These are phyloP conservation scores for Ichthyophthirius multifiliis DNA, from an alignment of 169 alveolate species.

Conservation along the genomic window DNA sequence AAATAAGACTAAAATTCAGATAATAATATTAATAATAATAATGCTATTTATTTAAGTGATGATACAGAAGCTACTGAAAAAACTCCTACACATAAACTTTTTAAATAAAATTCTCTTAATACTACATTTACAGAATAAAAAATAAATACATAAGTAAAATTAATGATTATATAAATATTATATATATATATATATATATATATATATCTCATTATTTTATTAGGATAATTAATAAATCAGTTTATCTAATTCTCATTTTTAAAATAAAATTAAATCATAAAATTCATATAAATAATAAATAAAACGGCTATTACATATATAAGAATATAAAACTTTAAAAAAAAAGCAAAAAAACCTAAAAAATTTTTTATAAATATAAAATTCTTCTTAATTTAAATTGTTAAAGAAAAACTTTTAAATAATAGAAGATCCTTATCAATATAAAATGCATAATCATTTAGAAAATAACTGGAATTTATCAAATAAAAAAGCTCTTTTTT, in stretches of 20 bases:
- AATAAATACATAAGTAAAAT: background rate
- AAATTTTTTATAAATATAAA: background rate
- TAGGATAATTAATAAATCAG: background rate
- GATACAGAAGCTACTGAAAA: too few species aligned
- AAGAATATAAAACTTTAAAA: background rate
- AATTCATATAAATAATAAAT: background rate
- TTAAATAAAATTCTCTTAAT: background rate
- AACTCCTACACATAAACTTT: too few species aligned
- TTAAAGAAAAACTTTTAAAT: background rate
- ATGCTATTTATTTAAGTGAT: background rate
- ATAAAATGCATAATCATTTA: constrained; percentile 52
- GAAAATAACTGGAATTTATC: constrained; percentile 61
- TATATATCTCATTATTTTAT: background rate
- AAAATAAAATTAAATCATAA: background rate
- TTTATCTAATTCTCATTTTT: background rate
- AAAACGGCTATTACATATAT: background rate
- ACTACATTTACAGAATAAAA: background rate
- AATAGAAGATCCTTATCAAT: background rate
- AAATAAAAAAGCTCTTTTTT: constrained; percentile 64
- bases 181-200: background rate
- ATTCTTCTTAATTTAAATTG: background rate
- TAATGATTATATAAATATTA: background rate
- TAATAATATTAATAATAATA: background rate
- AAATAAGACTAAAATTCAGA: background rate
- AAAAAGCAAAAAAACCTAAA: background rate